A percentile compares a stretch with the other conserved stretches of the same genome.
phyloP scores from a whole-genome alignment of 2,329 filamentous ascomycete species.

The Monosporascus sp. region DNA sequence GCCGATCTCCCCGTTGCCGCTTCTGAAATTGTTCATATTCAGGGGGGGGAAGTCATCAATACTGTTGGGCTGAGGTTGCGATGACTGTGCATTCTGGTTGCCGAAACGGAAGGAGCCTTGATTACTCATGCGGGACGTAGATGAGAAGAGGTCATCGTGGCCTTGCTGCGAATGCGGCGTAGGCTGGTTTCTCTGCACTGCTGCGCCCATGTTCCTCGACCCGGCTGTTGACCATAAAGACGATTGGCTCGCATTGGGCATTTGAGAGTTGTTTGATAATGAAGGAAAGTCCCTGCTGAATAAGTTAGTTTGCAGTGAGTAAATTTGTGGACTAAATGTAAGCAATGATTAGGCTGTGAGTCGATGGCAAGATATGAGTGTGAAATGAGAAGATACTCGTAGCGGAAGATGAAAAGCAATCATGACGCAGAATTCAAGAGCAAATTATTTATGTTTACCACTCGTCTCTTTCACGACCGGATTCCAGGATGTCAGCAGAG shows the following conservation, averaged over 20 bases:
- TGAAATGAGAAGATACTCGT: not conserved
- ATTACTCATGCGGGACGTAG: constrained; percentile 29
- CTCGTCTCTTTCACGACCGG: not conserved
- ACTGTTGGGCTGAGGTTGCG: constrained; percentile 42
- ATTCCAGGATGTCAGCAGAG: not conserved
- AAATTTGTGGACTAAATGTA: not conserved
- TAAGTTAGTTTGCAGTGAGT: constrained; percentile 16
- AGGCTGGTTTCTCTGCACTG: constrained; percentile 45
- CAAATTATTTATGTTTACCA: not conserved
- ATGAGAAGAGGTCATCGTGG: constrained; percentile 41
- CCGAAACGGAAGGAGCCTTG: constrained; percentile 51
- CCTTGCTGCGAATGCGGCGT: constrained; percentile 47
- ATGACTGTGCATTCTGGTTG: constrained; percentile 39
- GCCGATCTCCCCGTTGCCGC: constrained; percentile 51
- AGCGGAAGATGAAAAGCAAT: not conserved
- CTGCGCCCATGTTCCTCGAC: constrained; percentile 42
- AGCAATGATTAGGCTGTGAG: no score
- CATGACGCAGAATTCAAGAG: not conserved
- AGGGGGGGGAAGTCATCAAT: constrained; percentile 60
- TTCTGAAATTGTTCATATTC: constrained; percentile 37
- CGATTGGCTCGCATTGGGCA: constrained; percentile 41
- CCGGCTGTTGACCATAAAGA: constrained; percentile 51
- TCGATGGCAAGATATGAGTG: not conserved
- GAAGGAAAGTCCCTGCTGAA: constrained; percentile 57
- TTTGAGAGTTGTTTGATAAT: constrained; percentile 54